Percentiles rank a stretch among this genome's conserved stretches.
Evolutionary conservation across 169 alveolate species (phyloP).

Genomic region (Plasmodium coatneyi): DNA sequence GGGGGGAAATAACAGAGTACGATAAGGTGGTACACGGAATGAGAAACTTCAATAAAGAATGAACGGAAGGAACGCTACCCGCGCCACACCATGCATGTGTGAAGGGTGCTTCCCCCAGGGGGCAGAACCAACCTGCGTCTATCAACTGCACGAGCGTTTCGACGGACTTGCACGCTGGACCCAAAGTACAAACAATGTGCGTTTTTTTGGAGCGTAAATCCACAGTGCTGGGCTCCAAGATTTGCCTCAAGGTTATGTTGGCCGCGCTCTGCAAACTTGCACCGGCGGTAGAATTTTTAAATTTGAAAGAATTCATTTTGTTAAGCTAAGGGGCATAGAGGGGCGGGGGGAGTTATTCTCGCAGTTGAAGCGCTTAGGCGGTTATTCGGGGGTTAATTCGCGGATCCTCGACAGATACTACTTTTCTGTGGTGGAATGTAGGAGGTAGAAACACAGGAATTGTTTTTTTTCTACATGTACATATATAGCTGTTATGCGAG

Average conservation of each 20-base stretch:
- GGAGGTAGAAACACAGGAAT: background rate
- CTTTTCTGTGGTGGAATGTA: background rate
- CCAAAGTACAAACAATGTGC: slow-evolving; percentile 98
- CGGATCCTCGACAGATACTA: background rate
- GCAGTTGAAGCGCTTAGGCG: background rate
- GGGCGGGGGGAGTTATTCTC: background rate
- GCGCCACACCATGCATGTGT: background rate
- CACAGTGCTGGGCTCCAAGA: slow-evolving; percentile 68
- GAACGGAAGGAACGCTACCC: background rate
- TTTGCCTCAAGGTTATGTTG: slow-evolving; percentile 69
- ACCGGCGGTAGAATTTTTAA: slow-evolving; percentile 16
- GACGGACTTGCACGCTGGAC: slow-evolving; percentile 95
- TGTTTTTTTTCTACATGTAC: background rate
- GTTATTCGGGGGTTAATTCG: background rate
- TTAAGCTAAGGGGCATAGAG: background rate
- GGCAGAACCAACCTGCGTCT: slow-evolving; percentile 79
- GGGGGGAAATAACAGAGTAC: background rate
- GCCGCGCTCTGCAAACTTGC: slow-evolving; percentile 72
- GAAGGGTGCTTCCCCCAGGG: background rate
- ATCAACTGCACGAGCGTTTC: slow-evolving; percentile 93
- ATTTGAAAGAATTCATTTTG: slow-evolving; percentile 53
- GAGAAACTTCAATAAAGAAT: background rate
- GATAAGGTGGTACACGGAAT: background rate
- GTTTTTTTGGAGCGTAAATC: slow-evolving; percentile 91
- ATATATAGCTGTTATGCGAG: background rate